These are phyloP conservation scores for Fusarium decemcellulare DNA, from an alignment of 2,329 filamentous ascomycete genomes.

Conservation along the genomic window DNA sequence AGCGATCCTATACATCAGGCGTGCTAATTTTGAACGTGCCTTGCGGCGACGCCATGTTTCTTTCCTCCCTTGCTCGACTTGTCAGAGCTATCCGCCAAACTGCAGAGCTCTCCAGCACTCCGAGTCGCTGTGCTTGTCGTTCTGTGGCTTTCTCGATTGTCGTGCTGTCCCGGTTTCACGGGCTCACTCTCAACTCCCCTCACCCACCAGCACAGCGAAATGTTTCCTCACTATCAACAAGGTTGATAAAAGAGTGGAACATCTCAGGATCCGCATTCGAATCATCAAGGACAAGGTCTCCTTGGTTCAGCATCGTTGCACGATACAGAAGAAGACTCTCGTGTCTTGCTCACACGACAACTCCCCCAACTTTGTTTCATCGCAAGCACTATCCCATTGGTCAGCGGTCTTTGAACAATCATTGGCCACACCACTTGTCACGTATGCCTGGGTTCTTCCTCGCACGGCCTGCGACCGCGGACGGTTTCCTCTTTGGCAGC, in stretches of 20 bases:
- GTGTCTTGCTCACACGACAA: background rate
- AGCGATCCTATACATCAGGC: background rate
- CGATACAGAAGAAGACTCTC: background rate
- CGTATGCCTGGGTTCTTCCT: background rate
- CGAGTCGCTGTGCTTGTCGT: background rate
- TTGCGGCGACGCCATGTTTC: background rate
- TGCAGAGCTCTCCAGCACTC: background rate
- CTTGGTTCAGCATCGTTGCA: background rate
- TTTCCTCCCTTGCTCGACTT: background rate
- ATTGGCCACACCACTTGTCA: conserved; percentile 1
- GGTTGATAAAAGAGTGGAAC: background rate
- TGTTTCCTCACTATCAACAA: background rate
- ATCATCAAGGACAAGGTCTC: background rate
- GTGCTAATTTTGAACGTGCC: too few relatives aligned
- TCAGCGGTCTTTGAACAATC: background rate
- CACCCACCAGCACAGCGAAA: background rate
- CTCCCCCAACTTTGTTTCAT: background rate
- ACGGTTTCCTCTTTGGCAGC: background rate
- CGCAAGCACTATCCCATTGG: background rate
- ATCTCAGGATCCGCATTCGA: background rate
- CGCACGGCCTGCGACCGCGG: background rate
- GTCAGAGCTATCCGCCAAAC: background rate
- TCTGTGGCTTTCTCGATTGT: too few relatives aligned
- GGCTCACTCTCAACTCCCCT: background rate
- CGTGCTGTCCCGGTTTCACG: background rate